phyloP scores from a whole-genome alignment of 2,329 filamentous ascomycete genomes.

The Claviceps cyperi region DNA sequence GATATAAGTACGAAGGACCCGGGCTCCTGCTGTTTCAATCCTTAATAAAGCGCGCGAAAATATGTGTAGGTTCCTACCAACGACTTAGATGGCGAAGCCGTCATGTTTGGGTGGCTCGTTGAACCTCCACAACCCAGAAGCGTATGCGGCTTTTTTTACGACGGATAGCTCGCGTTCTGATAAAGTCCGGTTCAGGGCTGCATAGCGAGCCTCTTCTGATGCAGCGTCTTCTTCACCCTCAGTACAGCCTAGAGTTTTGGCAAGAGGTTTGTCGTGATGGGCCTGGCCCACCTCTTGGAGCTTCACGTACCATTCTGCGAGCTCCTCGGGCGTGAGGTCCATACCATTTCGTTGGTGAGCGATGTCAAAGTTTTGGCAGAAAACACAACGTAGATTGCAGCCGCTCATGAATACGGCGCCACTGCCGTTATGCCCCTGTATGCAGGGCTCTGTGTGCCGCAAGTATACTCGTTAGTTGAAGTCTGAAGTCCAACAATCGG shows the following conservation, averaged over 20 bases:
- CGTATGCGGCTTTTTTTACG: slow-evolving; percentile 52
- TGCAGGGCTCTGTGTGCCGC: slow-evolving; percentile 49
- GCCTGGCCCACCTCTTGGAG: slow-evolving; percentile 57
- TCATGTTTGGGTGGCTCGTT: slow-evolving; percentile 45
- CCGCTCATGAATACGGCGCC: slow-evolving; percentile 73
- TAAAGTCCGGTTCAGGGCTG: slow-evolving; percentile 59
- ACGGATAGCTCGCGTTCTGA: slow-evolving; percentile 45
- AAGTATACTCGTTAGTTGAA: neutral
- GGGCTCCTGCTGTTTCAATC: neutral
- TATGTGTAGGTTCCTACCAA: neutral
- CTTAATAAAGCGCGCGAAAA: neutral
- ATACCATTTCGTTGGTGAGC: slow-evolving; percentile 69
- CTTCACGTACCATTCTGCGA: slow-evolving; percentile 73
- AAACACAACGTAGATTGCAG: slow-evolving; percentile 59
- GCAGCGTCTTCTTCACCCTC: slow-evolving; percentile 20
- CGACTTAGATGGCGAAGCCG: slow-evolving; percentile 29
- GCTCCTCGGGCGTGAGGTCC: slow-evolving; percentile 62
- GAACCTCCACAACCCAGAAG: slow-evolving; percentile 66
- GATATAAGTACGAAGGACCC: neutral
- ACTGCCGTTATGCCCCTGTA: slow-evolving; percentile 69
- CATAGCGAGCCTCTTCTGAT: slow-evolving; percentile 42
- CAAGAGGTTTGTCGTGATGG: slow-evolving; percentile 4
- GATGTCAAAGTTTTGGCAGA: slow-evolving; percentile 75
- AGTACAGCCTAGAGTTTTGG: neutral
- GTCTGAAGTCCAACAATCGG: too few species aligned